Base-by-base conservation (phyloP, 768 basidiomycete genomes). In the Lenzites betulinus region DNA sequence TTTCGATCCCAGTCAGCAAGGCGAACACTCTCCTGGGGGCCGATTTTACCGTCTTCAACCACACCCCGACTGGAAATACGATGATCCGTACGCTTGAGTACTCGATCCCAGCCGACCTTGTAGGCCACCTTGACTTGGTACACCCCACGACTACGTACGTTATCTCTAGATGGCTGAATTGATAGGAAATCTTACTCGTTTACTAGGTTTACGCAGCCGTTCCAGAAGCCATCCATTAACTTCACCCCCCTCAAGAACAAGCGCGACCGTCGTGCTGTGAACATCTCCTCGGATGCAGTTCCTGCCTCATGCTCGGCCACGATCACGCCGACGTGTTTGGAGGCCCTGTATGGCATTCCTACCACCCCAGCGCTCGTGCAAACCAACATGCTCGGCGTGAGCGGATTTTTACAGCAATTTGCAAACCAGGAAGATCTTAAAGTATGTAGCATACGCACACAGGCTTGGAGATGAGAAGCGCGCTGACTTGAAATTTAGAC, bases 201-300 rank as follows among this genome's bases (percentile, higher is more conserved):
- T 81, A 8, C 18, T 78, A 85, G 69, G 78, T 85, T 47, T 75
- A 49, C 60, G 20, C 64, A 59, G 49, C 59, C 69, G 8, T 60
- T 59, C 48, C 28, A 16, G n/a, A 18, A 38, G 50, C 63, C 50
- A 7, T 59, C 52, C 18, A 26, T 65, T 44, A 43, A 54, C 18
- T 51, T 82, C 38, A 71, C 78, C 28, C 60, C 66, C 16, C 18
- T 48, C 25, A 54, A 58, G 36, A 11, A 22, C 23, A 16, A 39
- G 35, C 11, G 26, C 20, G 33, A 43, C 47, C n/a, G 20, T 1
- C 36, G 50, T 22, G 54, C 54, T 13, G 13, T 51, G 42, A 73
- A 76, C 67, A 60, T 68, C n/a, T 52, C 63, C 8, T 60, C 56
- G n/a, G 56, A 66, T 28, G 28, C 47, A 2, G 63, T 72, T 18